These are phyloP conservation scores for Aureobasidium uvarum DNA, from an alignment of 2,329 filamentous ascomycete species.

Conservation along the genomic window DNA sequence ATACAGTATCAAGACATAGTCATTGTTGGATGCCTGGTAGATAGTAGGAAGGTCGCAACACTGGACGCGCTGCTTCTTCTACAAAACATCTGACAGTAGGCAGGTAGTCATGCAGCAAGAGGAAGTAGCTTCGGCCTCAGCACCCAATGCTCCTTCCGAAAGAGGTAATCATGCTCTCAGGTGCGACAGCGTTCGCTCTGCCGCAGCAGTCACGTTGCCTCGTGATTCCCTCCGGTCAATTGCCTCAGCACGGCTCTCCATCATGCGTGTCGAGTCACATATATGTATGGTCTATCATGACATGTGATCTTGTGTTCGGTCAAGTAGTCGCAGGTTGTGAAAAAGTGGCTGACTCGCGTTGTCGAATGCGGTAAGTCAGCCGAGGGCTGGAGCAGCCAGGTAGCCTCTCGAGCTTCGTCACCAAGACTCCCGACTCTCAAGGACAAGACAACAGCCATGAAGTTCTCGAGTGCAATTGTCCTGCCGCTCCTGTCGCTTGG, in stretches of 20 bases:
- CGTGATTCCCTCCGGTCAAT: not conserved
- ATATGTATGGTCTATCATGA: not conserved
- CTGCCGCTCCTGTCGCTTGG: conserved; percentile 31
- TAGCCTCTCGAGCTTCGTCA: conserved; percentile 27
- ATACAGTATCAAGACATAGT: conserved; percentile 9
- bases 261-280: not conserved
- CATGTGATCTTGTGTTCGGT: not conserved
- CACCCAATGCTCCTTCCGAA: conserved; percentile 10
- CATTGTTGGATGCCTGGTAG: conserved; percentile 4
- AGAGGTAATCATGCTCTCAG: conserved; percentile 8
- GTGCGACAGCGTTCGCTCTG: not conserved
- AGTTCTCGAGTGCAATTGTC: conserved; percentile 30
- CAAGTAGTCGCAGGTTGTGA: not conserved
- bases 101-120: not conserved
- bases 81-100: not conserved
- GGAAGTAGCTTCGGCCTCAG: conserved; percentile 11
- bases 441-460: conserved; percentile 33
- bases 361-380: conserved; percentile 8
- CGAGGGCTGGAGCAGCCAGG: conserved; percentile 18
- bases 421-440: not conserved
- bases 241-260: not conserved
- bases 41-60: not conserved
- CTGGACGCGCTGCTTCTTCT: not conserved
- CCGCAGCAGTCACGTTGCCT: not conserved
- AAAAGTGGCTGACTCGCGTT: not conserved